Evolutionary conservation across 1,139 yeast species (phyloP), one percentile per base, ranked within the genome.

Genomic region (Magnusiomyces clavatus): DNA sequence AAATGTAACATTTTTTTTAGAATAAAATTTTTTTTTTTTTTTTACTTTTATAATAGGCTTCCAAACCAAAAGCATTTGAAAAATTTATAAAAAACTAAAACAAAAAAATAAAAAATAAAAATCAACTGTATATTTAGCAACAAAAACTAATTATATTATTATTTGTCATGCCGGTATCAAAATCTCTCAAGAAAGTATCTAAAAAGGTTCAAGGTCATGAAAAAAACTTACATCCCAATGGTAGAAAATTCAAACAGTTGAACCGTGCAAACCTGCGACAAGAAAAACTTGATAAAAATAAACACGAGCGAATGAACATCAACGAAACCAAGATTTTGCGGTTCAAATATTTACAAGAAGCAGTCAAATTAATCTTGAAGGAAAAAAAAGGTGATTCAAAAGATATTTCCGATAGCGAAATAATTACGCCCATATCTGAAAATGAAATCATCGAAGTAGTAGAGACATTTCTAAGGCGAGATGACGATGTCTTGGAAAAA

Each of bases 201-300:
- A 86, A 86, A 69, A 78, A 79, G 65, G 73, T 82, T 47, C 81
- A 80, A 46, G 81, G 82, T 17, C 69, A 72, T 12, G 71, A 71
- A 52, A 64, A 65, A 31, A 62, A 65, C 12, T 75, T 90, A 59
- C 97, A 90, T 66, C 89, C 95, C 42, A 84, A 83, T 63, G 96
- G 97, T 6, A 77, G 97, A 52, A 89, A 87, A 68, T 85, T 87
- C 69, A 84, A 85, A 66, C 89, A 86, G 67, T 72, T 90, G 53
- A 83, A 83, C 56, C 74, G 94, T 57, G 97, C 97, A n/a, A 81
- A 94, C 1, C 70, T 88, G 47, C 77, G 97, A 66, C 94, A 88
- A 57, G 77, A 76, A 48, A 86, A 85, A 66, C 71, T 90, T 50
- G 77, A 76, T 46, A 73, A 73, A 51, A 80, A 77, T 64, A 85